A percentile compares a stretch with the other conserved stretches of the same genome.
These are phyloP conservation scores for Panicum virgatum DNA, from an alignment of 202 grass and related monocot genomes.

Conservation along the genomic window DNA sequence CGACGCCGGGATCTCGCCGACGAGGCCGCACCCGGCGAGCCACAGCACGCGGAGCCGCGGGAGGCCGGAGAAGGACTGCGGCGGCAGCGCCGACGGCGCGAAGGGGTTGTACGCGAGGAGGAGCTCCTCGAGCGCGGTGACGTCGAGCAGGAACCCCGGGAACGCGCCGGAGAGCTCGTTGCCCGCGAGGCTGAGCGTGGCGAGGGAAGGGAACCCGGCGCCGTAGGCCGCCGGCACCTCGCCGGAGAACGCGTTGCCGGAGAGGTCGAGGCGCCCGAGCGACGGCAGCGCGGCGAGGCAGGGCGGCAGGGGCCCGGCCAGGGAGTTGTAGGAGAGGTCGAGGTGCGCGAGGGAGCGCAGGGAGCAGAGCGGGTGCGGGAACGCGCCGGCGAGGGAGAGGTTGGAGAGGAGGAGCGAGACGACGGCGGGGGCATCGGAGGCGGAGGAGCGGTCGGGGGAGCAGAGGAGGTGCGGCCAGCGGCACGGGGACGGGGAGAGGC, in stretches of 20 bases:
- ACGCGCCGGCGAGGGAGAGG: constrained; percentile 51
- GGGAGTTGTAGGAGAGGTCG: constrained; percentile 65
- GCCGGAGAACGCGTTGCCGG: constrained; percentile 54
- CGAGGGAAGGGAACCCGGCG: constrained; percentile 40
- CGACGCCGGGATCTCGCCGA: constrained; percentile 47
- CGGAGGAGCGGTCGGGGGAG: not conserved
- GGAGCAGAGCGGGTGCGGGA: constrained; percentile 38
- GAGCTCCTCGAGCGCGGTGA: constrained; percentile 51
- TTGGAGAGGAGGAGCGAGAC: constrained; percentile 45
- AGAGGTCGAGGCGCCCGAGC: constrained; percentile 46
- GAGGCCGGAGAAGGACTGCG: not conserved
- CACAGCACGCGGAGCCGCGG: constrained; percentile 40
- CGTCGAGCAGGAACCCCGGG: constrained; percentile 46
- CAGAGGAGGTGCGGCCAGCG: constrained; percentile 70
- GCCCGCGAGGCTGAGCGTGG: constrained; percentile 37
- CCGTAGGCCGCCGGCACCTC: constrained; percentile 43
- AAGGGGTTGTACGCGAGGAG: constrained; percentile 81
- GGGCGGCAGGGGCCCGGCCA: constrained; percentile 34
- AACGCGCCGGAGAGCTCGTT: constrained; percentile 61
- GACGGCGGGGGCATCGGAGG: not conserved
- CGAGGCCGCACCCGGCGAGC: constrained; percentile 55
- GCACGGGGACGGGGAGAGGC: constrained; percentile 47
- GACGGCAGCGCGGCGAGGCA: constrained; percentile 44
- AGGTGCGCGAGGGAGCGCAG: constrained; percentile 31
- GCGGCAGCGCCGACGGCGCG: constrained; percentile 36